phyloP scores from a whole-genome alignment of 345 rosid species.

The Eutrema japonicum region DNA sequence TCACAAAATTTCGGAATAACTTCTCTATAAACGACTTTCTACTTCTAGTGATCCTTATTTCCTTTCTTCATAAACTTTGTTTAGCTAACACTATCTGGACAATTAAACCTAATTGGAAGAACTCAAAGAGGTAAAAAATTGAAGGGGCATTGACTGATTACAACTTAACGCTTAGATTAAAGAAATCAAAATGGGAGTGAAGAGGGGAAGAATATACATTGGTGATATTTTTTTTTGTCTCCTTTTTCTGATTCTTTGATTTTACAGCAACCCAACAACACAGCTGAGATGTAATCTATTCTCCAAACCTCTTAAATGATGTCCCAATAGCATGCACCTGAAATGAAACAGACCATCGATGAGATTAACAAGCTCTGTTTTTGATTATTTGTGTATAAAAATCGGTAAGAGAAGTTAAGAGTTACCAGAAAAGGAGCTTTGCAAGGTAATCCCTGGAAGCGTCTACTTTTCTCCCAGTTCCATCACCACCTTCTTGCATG shows the following conservation, averaged over 20 bases:
- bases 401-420: slow-evolving; percentile 5
- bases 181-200: slow-evolving; percentile 37
- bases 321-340: slow-evolving; percentile 97
- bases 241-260: slow-evolving; percentile 31
- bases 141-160: slow-evolving; percentile 25
- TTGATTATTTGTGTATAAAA: neutral
- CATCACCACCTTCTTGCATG: slow-evolving; percentile 49
- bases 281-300: slow-evolving; percentile 88
- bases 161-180: slow-evolving; percentile 38
- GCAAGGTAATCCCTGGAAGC: slow-evolving; percentile 93
- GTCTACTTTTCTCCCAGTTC: slow-evolving; percentile 50
- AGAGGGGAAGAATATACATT: slow-evolving; percentile 58
- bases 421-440: slow-evolving; percentile 89
- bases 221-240: slow-evolving; percentile 19
- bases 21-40: too few relatives aligned
- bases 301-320: slow-evolving; percentile 95
- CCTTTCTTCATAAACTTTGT: slow-evolving; percentile 3
- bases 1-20: neutral
- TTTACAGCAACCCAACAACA: slow-evolving; percentile 85
- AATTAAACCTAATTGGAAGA: slow-evolving; percentile 8
- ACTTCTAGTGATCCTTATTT: slow-evolving; percentile 1
- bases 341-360: neutral
- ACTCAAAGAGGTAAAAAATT: slow-evolving; percentile 1
- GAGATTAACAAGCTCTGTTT: slow-evolving; percentile 8
- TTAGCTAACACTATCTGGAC: slow-evolving; percentile 8